Evolutionary conservation across 371 early-diverging fungal species (phyloP), one percentile per base, ranked within the genome.

Genomic region (Sporodiniella umbellata): DNA sequence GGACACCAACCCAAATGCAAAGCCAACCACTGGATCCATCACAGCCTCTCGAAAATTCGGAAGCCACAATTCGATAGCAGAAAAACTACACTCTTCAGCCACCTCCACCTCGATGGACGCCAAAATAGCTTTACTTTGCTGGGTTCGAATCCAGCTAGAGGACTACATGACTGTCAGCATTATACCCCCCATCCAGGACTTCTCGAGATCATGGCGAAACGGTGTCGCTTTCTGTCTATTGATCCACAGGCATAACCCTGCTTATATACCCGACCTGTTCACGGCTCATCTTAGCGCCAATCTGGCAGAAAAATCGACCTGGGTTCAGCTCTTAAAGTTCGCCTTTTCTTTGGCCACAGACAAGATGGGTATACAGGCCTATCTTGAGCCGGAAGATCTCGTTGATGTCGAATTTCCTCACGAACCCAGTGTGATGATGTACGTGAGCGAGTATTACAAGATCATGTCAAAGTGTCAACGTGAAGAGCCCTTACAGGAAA

Each of bases 181-280:
- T 22, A 81, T 85, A 44, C 78, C 78, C 31, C 53, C 78, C 22
- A 68, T 84, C 19, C 76, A 76, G 43, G 85, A 90, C 59, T 88
- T 90, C 63, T 76, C 83, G 22, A 68, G 75, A 26, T 74, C 82
- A 8, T 90, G 90, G 91, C 68, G 83, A 58, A 86, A 74, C 44
- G 90, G 91, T 6, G 66, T 85, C 19, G 85, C 81, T 8, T 90
- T 90, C 60, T 75, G 83, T 50, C 75, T 84, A 23, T 70, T 92
- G 12, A 80, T 89, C 33, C 86, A 90, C 56, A 71, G 80, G 5
- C 85, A 85, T 43, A 81, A 83, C 42, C 86, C 86, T 4, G 64
- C 68, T 0, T 67, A 83, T 44, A 57, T 89, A 25, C 84, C 87
- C 33, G 80, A 88, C 43, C 63, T 83, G 19, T 64, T 80, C 43